Percentiles rank a stretch among this genome's conserved stretches.
Conservation (phyloP, 257 asterid genomes). For the Paraleonurus japonicus region DNA sequence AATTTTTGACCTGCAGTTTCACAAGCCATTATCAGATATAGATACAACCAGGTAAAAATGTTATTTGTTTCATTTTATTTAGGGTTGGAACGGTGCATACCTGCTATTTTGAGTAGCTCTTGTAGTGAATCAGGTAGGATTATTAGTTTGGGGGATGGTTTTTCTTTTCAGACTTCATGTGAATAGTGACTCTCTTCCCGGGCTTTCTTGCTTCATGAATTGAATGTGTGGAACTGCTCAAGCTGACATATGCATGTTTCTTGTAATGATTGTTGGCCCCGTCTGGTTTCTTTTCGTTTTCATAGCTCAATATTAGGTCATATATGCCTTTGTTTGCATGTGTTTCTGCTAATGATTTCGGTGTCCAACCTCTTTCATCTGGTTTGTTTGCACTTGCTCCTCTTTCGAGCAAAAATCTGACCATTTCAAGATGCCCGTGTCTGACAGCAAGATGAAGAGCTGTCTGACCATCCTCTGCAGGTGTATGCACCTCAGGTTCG, state of each 20-base stretch:
- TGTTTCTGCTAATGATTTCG: conserved; percentile 40
- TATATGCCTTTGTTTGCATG: conserved; percentile 43
- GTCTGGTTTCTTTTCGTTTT: conserved; percentile 30
- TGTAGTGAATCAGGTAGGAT: conserved; percentile 69
- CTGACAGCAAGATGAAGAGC: conserved; percentile 48
- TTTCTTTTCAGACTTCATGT: conserved; percentile 40
- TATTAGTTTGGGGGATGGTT: conserved; percentile 48
- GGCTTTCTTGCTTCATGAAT: conserved; percentile 30
- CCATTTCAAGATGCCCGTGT: conserved; percentile 52
- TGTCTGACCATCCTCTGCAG: conserved; percentile 42
- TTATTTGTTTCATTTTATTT: neutral
- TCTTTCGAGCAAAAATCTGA: conserved; percentile 45
- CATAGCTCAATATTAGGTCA: conserved; percentile 35
- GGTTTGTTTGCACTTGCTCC: conserved; percentile 42
- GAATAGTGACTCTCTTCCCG: conserved; percentile 75
- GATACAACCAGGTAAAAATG: conserved; percentile 11
- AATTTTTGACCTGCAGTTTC: conserved; percentile 76
- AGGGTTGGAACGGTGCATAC: conserved; percentile 34
- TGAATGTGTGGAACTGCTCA: conserved; percentile 26
- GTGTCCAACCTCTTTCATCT: conserved; percentile 45
- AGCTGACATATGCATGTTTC: conserved; percentile 29
- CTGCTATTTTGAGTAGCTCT: conserved; percentile 63
- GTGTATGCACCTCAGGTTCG: conserved; percentile 30
- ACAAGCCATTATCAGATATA: conserved; percentile 31
- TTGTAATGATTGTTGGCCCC: conserved; percentile 23